Conservation (phyloP, 2,329 filamentous ascomycete genomes). For the Microdochium bolleyi region DNA sequence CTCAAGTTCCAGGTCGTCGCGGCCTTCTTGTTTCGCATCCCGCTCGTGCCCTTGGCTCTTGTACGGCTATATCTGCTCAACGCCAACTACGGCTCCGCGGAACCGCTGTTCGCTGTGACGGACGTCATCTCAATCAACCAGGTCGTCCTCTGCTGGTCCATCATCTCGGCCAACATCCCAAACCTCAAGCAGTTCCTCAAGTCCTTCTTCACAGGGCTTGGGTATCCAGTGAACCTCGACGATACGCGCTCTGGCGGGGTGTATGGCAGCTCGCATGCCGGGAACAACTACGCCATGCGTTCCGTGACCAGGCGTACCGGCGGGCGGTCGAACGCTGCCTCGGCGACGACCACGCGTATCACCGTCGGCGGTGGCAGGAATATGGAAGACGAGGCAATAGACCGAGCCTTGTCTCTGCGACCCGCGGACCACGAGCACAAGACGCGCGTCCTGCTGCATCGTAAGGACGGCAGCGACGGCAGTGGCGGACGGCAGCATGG, state of each 20-base stretch:
- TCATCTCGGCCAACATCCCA: conserved; percentile 12
- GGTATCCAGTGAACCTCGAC: neutral
- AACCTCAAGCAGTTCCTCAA: conserved; percentile 13
- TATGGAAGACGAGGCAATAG: neutral
- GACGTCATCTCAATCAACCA: conserved; percentile 10
- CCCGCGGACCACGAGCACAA: neutral
- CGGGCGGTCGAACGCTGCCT: neutral
- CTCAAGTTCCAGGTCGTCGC: conserved; percentile 10
- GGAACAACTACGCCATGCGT: conserved; percentile 4
- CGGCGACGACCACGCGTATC: neutral
- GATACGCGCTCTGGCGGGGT: conserved; percentile 3
- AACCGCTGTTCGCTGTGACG: conserved; percentile 8
- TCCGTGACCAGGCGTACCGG: conserved; percentile 1
- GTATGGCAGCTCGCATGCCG: conserved; percentile 3
- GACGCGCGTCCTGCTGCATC: neutral
- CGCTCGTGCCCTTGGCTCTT: conserved; percentile 6
- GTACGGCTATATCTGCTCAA: conserved; percentile 6
- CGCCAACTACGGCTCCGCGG: conserved; percentile 3
- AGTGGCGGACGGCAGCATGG: neutral
- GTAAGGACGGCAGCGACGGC: conserved; percentile 1
- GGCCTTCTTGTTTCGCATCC: conserved; percentile 12
- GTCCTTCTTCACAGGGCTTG: conserved; percentile 9
- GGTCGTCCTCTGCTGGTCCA: conserved; percentile 9
- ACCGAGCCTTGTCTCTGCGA: neutral
- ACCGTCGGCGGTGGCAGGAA: neutral